Percentiles rank a stretch among this genome's conserved stretches.
Evolutionary conservation across 2,329 filamentous ascomycete species (phyloP).

Genomic region (Zymoseptoria tritici): DNA sequence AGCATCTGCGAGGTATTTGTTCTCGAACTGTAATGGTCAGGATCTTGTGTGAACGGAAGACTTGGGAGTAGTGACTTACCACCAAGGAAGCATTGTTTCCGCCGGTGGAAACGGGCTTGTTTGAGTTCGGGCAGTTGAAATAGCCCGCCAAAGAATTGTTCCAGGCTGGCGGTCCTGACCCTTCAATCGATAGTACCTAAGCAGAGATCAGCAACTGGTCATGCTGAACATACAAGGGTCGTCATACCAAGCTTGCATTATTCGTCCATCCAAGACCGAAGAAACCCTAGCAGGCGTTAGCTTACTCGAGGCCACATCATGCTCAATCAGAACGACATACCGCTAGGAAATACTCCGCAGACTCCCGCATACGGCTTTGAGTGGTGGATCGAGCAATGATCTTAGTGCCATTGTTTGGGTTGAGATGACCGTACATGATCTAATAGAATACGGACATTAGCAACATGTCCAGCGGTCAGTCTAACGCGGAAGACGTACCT

Average conservation of each 20-base stretch:
- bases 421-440: constrained; percentile 64
- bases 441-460: constrained; percentile 54
- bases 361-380: constrained; percentile 70
- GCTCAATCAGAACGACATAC: background rate
- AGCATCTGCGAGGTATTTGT: constrained; percentile 58
- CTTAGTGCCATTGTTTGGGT: constrained; percentile 61
- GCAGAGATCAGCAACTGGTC: background rate
- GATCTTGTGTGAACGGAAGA: background rate
- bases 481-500: constrained; percentile 18
- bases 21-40: constrained; percentile 46
- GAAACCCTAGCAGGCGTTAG: constrained; percentile 46
- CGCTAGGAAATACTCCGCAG: constrained; percentile 68
- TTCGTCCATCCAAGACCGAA: constrained; percentile 66
- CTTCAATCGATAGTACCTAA: constrained; percentile 60
- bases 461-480: background rate
- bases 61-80: background rate
- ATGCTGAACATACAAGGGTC: background rate
- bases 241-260: constrained; percentile 23
- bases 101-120: constrained; percentile 35
- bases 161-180: constrained; percentile 24
- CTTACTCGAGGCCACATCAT: background rate
- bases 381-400: constrained; percentile 68
- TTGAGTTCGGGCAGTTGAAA: constrained; percentile 25
- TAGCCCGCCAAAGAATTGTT: constrained; percentile 68
- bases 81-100: constrained; percentile 45